Conservation (phyloP, 1,284 basidiomycete species). For the Farysia itapuensis region DNA sequence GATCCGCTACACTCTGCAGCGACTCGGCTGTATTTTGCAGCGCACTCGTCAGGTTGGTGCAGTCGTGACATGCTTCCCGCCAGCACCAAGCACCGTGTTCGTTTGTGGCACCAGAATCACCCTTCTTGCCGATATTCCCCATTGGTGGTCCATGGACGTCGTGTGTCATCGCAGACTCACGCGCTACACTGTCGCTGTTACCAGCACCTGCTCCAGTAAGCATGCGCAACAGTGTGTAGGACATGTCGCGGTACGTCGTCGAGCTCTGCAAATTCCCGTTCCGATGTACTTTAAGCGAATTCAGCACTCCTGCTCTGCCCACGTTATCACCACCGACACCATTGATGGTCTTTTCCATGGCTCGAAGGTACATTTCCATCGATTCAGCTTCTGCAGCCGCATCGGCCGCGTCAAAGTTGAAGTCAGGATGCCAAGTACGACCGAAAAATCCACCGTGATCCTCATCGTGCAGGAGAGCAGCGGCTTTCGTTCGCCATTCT, state of each 20-base stretch:
- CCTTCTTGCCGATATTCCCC: slow-evolving; percentile 63
- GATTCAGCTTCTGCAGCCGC: slow-evolving; percentile 29
- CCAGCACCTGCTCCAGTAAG: slow-evolving; percentile 38
- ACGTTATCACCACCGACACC: slow-evolving; percentile 24
- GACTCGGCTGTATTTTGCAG: slow-evolving; percentile 76
- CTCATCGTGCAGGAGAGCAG: slow-evolving; percentile 5
- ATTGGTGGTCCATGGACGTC: slow-evolving; percentile 59
- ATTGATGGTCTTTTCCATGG: slow-evolving; percentile 37
- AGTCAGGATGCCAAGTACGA: slow-evolving; percentile 77
- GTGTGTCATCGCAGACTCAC: slow-evolving; percentile 65
- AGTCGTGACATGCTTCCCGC: slow-evolving; percentile 75
- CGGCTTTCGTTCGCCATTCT: slow-evolving; percentile 20
- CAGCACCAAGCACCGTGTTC: slow-evolving; percentile 81
- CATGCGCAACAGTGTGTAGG: slow-evolving; percentile 37
- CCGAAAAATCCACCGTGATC: slow-evolving; percentile 67
- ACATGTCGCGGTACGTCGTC: slow-evolving; percentile 36
- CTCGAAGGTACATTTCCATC: slow-evolving; percentile 26
- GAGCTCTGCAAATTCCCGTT: slow-evolving; percentile 22
- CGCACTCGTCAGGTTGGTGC: slow-evolving; percentile 73
- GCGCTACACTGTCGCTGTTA: slow-evolving; percentile 62
- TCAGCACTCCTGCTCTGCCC: slow-evolving; percentile 29
- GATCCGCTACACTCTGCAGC: slow-evolving; percentile 72
- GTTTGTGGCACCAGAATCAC: slow-evolving; percentile 65
- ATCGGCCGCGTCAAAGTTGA: slow-evolving; percentile 69
- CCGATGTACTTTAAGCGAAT: slow-evolving; percentile 17